Conservation (phyloP, 2,329 filamentous ascomycete species). For the Phaeosphaeria sp. region DNA sequence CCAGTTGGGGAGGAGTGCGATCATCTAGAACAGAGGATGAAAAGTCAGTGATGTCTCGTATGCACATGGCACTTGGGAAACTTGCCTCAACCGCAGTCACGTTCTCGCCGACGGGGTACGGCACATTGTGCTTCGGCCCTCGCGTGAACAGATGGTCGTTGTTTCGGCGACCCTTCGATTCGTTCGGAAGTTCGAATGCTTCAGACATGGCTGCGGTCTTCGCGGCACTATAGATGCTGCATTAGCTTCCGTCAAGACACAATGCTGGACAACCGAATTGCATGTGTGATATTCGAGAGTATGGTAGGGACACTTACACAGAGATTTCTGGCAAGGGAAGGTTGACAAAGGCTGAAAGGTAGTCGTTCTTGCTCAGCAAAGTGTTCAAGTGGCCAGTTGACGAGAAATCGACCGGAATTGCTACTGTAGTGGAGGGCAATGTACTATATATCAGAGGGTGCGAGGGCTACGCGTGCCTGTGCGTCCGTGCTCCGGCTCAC, state of each 20-base stretch:
- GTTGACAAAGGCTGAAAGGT: neutral
- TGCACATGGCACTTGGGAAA: too few species aligned
- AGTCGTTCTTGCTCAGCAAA: neutral
- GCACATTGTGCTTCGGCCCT: neutral
- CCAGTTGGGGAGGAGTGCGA: constrained; percentile 9
- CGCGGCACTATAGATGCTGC: too few species aligned
- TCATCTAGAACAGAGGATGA: constrained; percentile 5
- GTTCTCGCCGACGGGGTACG: neutral
- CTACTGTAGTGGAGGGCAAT: neutral
- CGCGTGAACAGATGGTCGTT: neutral
- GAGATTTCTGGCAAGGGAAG: too few species aligned
- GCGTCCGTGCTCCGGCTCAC: neutral
- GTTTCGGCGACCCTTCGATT: too few species aligned
- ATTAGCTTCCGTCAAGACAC: too few species aligned
- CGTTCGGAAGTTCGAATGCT: too few species aligned
- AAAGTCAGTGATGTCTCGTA: neutral
- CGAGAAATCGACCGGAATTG: neutral
- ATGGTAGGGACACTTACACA: too few species aligned
- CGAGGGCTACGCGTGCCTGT: neutral
- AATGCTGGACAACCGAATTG: too few species aligned
- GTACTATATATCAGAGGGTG: neutral
- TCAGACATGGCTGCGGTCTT: too few species aligned
- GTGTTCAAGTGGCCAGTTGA: neutral
- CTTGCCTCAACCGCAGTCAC: neutral
- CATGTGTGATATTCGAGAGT: too few species aligned